phyloP scores from a whole-genome alignment of 2,329 filamentous ascomycete genomes.

The Fusarium virguliforme region DNA sequence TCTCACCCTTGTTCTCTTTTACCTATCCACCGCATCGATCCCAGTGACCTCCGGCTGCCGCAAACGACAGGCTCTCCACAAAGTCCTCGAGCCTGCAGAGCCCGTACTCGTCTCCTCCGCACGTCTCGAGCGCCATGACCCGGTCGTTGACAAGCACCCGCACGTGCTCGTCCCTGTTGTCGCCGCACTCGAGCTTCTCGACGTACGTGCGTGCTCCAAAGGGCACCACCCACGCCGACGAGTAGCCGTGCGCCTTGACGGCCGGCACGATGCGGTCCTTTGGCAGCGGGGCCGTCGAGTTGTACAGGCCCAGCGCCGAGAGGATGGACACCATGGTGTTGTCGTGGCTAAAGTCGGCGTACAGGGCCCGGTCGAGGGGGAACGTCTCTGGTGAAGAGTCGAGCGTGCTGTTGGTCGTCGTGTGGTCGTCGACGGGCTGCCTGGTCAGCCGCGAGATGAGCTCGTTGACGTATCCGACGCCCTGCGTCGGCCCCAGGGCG shows the following conservation, averaged over 20 bases:
- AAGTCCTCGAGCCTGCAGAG: conserved; percentile 80
- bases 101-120: conserved; percentile 78
- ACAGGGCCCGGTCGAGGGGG: conserved; percentile 78
- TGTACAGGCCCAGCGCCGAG: conserved; percentile 84
- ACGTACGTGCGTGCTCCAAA: conserved; percentile 88
- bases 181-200: conserved; percentile 85
- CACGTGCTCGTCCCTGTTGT: conserved; percentile 82
- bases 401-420: conserved; percentile 83
- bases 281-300: conserved; percentile 71
- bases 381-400: conserved; percentile 79
- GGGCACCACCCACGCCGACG: conserved; percentile 84
- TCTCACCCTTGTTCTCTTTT: conserved; percentile 20
- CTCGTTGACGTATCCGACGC: conserved; percentile 90
- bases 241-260: conserved; percentile 75
- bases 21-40: conserved; percentile 51
- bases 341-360: conserved; percentile 94
- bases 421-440: conserved; percentile 78
- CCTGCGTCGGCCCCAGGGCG: conserved; percentile 85
- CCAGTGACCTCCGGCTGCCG: conserved; percentile 81
- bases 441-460: conserved; percentile 85
- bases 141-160: conserved; percentile 88
- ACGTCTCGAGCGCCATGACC: conserved; percentile 80
- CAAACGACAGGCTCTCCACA: conserved; percentile 83
- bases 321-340: conserved; percentile 87
- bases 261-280: conserved; percentile 67